A percentile compares a stretch with the other conserved stretches of the same genome.
phyloP scores from a whole-genome alignment of 176 grass and related monocot genomes.

The Musa troglodytarum region DNA sequence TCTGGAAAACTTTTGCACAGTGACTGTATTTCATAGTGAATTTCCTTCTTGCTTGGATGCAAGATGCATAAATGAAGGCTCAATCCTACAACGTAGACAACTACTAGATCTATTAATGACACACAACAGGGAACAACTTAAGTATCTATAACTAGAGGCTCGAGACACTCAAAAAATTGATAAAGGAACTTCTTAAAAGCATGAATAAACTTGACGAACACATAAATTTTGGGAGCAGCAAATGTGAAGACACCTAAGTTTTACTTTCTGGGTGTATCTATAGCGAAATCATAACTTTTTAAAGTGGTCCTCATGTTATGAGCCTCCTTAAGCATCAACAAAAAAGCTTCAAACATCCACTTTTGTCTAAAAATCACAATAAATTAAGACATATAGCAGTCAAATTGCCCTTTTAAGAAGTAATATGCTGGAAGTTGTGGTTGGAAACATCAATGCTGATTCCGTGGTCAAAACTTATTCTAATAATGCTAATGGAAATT shows the following conservation, averaged over 20 bases:
- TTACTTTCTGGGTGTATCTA: neutral
- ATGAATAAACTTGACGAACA: neutral
- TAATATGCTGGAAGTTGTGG: neutral
- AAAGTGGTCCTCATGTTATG: too few relatives aligned
- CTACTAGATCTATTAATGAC: too few relatives aligned
- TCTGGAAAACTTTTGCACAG: neutral
- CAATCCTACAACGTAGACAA: too few relatives aligned
- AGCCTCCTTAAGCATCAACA: neutral
- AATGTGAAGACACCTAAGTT: neutral
- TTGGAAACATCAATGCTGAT: neutral
- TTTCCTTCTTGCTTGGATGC: neutral
- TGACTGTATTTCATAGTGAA: neutral
- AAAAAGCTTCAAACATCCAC: too few relatives aligned
- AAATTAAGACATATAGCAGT: too few relatives aligned
- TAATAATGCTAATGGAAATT: constrained; percentile 20
- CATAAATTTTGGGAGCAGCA: neutral
- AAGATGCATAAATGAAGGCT: neutral
- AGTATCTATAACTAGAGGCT: neutral
- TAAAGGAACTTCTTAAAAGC: neutral
- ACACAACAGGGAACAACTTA: too few relatives aligned
- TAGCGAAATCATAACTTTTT: too few relatives aligned
- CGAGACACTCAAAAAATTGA: neutral
- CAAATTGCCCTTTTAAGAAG: too few relatives aligned
- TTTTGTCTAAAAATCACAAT: too few relatives aligned
- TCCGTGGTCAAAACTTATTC: neutral